Evolutionary conservation across 495 filamentous ascomycete genomes (phyloP).

Genomic region (Penicillium steckii): DNA sequence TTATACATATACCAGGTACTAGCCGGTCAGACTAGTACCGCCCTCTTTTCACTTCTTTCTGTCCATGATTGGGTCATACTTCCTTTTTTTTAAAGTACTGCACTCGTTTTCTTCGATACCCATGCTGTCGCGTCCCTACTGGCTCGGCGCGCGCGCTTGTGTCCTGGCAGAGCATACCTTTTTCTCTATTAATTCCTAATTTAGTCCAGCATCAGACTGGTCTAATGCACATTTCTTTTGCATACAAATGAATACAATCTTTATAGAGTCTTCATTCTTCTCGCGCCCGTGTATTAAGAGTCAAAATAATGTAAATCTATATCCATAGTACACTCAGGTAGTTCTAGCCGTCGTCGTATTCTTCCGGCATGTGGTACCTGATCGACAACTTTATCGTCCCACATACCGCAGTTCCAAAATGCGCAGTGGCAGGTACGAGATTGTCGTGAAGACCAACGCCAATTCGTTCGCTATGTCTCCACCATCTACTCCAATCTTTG

Average conservation of each 20-base stretch:
- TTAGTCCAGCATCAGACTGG: background rate
- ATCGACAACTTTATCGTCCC: constrained; percentile 18
- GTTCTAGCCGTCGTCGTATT: background rate
- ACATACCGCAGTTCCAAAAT: constrained; percentile 29
- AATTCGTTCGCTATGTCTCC: constrained; percentile 33
- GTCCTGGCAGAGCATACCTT: constrained; percentile 12
- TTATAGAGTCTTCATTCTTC: background rate
- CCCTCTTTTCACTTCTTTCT: constrained; percentile 14
- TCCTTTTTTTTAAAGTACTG: constrained; percentile 15
- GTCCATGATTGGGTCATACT: constrained; percentile 26
- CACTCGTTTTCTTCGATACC: constrained; percentile 29
- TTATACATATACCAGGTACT: background rate
- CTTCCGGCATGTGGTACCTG: background rate
- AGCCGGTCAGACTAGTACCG: background rate
- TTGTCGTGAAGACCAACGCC: constrained; percentile 22
- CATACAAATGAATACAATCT: constrained; percentile 1
- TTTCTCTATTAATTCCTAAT: constrained; percentile 10
- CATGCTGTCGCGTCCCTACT: constrained; percentile 12
- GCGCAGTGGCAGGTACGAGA: constrained; percentile 21
- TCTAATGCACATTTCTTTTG: constrained; percentile 15
- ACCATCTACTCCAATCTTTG: constrained; percentile 21
- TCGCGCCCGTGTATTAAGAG: background rate
- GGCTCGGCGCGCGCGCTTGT: constrained; percentile 6
- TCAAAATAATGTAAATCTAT: background rate
- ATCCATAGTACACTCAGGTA: background rate